phyloP scores from a whole-genome alignment of 1,284 basidiomycete genomes.

The Malassezia vespertilionis region DNA sequence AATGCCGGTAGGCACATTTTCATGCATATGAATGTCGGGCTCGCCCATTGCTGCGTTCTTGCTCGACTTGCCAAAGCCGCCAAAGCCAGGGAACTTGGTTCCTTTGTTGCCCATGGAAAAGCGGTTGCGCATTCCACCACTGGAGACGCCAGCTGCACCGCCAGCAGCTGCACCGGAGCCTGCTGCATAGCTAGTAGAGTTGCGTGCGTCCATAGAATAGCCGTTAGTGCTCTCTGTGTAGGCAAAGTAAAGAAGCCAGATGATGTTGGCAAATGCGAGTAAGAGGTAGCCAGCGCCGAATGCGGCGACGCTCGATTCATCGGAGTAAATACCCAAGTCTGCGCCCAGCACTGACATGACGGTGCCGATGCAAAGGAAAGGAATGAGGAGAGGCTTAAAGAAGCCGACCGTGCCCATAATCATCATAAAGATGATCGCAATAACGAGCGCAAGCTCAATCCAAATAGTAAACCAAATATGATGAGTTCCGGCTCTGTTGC shows the following conservation, averaged over 20 bases:
- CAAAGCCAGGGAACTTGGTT: not conserved
- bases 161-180: constrained; percentile 43
- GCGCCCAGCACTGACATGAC: constrained; percentile 68
- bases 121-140: constrained; percentile 20
- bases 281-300: constrained; percentile 89
- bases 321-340: constrained; percentile 50
- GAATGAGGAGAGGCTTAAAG: constrained; percentile 4
- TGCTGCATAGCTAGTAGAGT: constrained; percentile 55
- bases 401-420: not conserved
- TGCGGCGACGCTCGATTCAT: constrained; percentile 49
- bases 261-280: constrained; percentile 67
- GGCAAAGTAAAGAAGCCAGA: constrained; percentile 93
- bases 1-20: constrained; percentile 4
- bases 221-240: constrained; percentile 78
- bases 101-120: constrained; percentile 11
- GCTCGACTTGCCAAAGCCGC: not conserved
- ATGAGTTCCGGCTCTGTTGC: too few relatives aligned
- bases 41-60: not conserved
- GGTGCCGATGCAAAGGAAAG: constrained; percentile 68
- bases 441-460: constrained; percentile 11
- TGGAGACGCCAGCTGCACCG: constrained; percentile 17
- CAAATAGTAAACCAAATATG: constrained; percentile 74
- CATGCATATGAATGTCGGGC: not conserved
- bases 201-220: constrained; percentile 58
- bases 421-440: not conserved